Evolutionary conservation across 495 filamentous ascomycete species (phyloP), one percentile per base, ranked within the genome.

Genomic region (Polyplosphaeria fusca): DNA sequence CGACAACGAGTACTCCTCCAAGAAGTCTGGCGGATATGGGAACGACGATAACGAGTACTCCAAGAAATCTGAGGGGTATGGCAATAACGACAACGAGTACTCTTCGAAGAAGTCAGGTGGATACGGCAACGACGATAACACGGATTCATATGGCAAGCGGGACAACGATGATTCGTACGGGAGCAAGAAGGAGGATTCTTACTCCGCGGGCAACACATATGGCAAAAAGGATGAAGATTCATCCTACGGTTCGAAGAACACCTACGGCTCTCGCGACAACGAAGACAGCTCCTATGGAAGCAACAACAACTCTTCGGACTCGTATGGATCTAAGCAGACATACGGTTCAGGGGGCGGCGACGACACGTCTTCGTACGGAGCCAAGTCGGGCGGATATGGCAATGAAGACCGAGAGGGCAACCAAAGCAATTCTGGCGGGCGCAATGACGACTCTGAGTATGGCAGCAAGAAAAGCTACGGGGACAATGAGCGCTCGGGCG

Each of bases 61-160:
- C 18, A 25, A 19, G 27, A 26, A 35, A 35, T 7, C 7, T n/a
- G 7, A 7, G 7, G 7, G 9, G 9, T 35, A 35, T n/a, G 30
- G 30, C 7, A 35, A 35, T n/a, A 35, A 47, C 22, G 47, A 49
- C 47, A 49, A 49, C 47, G 27, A 37, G 27, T 49, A 35, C 47
- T 19, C 19, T 22, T 35, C 26, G 27, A 49, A 49, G 47, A 5
- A 5, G 9, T 42, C 7, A 7, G 39, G 24, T 25, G 20, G n/a
- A 2, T 3, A 18, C n/a, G 25, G 44, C 11, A 25, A 47, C 24
- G 26, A 27, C 40, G 40, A 43, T n/a, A n/a, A n/a, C 30, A 13
- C 39, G 5, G 7, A 9, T 20, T 42, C 39, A 5, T 42, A 42
- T 18, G 39, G 39, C 9, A 13, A 12, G 19, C 9, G 20, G 19